Evolutionary conservation across 768 basidiomycete species (phyloP).

Genomic region (Rhizopogon vulgaris): DNA sequence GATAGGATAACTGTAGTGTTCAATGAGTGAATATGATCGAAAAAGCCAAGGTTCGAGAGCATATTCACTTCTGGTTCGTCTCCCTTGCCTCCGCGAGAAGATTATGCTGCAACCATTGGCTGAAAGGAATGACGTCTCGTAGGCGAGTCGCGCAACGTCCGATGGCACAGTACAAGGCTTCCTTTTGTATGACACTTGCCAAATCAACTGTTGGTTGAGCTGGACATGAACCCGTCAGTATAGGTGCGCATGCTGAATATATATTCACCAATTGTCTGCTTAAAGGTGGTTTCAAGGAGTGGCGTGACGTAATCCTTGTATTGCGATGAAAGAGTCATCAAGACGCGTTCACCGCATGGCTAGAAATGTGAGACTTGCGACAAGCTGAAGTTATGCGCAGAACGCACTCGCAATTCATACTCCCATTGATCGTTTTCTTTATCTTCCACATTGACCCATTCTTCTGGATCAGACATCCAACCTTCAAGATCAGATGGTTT

Average conservation of each 20-base stretch:
- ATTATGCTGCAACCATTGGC: conserved; percentile 59
- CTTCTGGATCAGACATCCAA: conserved; percentile 88
- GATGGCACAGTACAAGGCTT: conserved; percentile 83
- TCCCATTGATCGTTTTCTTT: conserved; percentile 91
- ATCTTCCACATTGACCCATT: conserved; percentile 89
- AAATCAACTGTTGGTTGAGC: conserved; percentile 48
- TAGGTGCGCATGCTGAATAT: not conserved
- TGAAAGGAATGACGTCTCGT: conserved; percentile 59
- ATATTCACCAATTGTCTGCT: conserved; percentile 51
- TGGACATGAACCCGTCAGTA: conserved; percentile 9
- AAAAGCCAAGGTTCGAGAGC: not conserved
- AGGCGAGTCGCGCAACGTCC: conserved; percentile 73
- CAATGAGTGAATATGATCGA: conserved; percentile 3
- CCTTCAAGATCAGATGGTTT: conserved; percentile 74
- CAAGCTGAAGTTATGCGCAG: not conserved
- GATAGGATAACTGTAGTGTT: conserved; percentile 65
- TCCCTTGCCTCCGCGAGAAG: conserved; percentile 55
- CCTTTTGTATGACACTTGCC: conserved; percentile 64
- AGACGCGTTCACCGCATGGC: conserved; percentile 92
- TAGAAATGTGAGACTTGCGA: conserved; percentile 23
- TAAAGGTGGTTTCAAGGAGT: conserved; percentile 53
- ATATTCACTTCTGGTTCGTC: conserved; percentile 49
- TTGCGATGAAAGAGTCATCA: conserved; percentile 70
- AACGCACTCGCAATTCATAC: conserved; percentile 78
- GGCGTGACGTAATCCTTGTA: conserved; percentile 67